Percentiles rank a stretch among this genome's conserved stretches.
phyloP scores from a whole-genome alignment of 805 yeast genomes.

The Cyberlindnera americana region DNA sequence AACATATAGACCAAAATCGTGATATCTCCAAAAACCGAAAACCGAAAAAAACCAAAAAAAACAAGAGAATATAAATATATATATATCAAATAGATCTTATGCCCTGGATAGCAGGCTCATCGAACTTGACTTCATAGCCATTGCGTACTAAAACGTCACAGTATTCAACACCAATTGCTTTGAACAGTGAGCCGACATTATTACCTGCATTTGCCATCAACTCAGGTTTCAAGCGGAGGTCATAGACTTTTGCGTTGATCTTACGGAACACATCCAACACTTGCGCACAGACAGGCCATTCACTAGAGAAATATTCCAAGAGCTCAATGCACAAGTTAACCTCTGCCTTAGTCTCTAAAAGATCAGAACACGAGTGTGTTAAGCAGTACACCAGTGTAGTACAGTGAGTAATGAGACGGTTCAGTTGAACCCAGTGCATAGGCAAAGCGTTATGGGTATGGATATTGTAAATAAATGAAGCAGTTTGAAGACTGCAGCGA shows the following conservation, averaged over 20 bases:
- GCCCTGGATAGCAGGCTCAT: constrained; percentile 15
- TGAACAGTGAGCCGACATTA: constrained; percentile 19
- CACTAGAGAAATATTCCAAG: constrained; percentile 41
- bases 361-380: constrained; percentile 44
- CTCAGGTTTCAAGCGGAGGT: constrained; percentile 24
- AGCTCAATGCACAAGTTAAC: constrained; percentile 44
- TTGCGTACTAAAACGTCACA: constrained; percentile 43
- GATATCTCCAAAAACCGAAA: too few relatives aligned
- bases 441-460: constrained; percentile 44
- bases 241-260: constrained; percentile 34
- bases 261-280: constrained; percentile 43
- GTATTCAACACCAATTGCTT: constrained; percentile 42
- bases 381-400: constrained; percentile 45
- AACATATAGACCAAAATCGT: too few relatives aligned
- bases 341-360: constrained; percentile 43
- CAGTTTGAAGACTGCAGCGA: constrained; percentile 41
- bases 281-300: constrained; percentile 44
- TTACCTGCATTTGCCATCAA: neutral
- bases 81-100: constrained; percentile 2
- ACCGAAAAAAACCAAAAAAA: neutral
- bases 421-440: constrained; percentile 47
- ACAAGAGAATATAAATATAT: neutral
- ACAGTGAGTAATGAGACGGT: constrained; percentile 44
- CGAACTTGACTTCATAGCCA: constrained; percentile 35
- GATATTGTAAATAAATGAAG: constrained; percentile 43